phyloP scores from a whole-genome alignment of 345 rosid genomes.

The Murraya paniculata region DNA sequence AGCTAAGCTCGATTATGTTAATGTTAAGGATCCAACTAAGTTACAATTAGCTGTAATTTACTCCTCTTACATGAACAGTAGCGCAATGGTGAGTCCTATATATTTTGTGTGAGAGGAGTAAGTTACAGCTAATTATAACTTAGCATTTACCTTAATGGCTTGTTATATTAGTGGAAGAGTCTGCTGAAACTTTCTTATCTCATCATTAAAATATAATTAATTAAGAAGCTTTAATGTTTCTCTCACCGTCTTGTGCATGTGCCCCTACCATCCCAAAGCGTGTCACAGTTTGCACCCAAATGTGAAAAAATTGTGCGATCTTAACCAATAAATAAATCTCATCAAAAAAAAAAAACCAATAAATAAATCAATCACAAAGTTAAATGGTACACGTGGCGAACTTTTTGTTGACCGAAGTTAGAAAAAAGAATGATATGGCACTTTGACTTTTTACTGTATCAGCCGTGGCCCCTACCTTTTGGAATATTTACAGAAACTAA shows the following conservation, averaged over 20 bases:
- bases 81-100: no score
- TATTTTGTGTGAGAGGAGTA: no score
- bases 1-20: not conserved
- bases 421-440: not conserved
- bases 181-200: constrained; percentile 4
- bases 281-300: not conserved
- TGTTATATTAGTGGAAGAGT: constrained; percentile 3
- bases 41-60: no score
- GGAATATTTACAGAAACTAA: constrained; percentile 2
- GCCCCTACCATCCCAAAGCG: not conserved
- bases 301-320: not conserved
- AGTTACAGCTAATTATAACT: no score
- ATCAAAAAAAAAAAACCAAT: no score
- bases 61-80: no score
- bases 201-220: constrained; percentile 1
- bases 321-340: no score
- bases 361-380: no score
- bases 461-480: not conserved
- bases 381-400: not conserved
- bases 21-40: no score
- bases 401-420: not conserved
- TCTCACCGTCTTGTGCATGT: not conserved
- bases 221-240: not conserved
- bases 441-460: not conserved
- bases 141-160: no score